phyloP scores from a whole-genome alignment of 805 yeast species.

The Dipodascopsis uninucleata region DNA sequence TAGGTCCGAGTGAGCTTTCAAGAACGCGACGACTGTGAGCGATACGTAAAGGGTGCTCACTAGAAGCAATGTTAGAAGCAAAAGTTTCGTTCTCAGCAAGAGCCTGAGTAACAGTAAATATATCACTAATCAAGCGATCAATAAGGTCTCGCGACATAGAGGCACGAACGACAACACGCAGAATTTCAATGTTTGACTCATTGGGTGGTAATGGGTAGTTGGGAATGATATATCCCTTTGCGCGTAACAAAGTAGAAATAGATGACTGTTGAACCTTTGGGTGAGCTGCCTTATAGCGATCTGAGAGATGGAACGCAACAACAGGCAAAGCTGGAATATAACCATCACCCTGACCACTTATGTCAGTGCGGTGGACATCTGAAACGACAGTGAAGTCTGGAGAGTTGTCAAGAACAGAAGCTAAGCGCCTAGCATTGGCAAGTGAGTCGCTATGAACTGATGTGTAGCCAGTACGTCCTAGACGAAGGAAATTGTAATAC shows the following conservation, averaged over 20 bases:
- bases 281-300: conserved; percentile 52
- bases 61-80: conserved; percentile 11
- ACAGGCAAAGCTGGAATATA: conserved; percentile 83
- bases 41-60: conserved; percentile 13
- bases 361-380: conserved; percentile 60
- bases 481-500: conserved; percentile 70
- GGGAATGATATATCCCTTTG: conserved; percentile 82
- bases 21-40: conserved; percentile 1
- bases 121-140: conserved; percentile 35
- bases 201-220: conserved; percentile 75
- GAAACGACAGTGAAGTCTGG: conserved; percentile 70
- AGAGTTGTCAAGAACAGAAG: conserved; percentile 59
- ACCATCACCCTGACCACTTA: conserved; percentile 32
- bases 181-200: conserved; percentile 60
- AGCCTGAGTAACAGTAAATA: conserved; percentile 12
- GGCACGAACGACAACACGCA: conserved; percentile 78
- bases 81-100: conserved; percentile 14
- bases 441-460: conserved; percentile 59
- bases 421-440: conserved; percentile 65
- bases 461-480: conserved; percentile 71
- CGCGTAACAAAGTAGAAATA: conserved; percentile 67
- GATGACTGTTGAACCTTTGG: conserved; percentile 82
- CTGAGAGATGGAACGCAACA: conserved; percentile 75
- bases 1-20: conserved; percentile 3
- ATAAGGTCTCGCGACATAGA: conserved; percentile 61